Conservation (phyloP, 345 rosid species). For the Odontarrhena argentea region DNA sequence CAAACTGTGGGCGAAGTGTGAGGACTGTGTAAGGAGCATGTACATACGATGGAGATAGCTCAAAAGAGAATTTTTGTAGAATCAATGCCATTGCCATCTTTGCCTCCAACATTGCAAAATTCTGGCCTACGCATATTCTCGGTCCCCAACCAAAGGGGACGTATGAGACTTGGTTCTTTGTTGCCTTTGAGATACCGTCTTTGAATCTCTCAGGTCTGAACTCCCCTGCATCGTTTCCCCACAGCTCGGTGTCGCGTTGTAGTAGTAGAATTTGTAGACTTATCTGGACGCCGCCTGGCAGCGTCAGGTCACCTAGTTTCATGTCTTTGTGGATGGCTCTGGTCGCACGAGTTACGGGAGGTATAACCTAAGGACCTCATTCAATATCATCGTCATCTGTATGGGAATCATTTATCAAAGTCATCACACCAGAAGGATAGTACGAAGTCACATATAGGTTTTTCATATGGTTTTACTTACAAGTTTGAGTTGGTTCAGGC, state of each 20-base stretch:
- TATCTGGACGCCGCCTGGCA: conserved; percentile 40
- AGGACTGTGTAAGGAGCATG: conserved; percentile 44
- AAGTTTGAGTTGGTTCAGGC: conserved; percentile 22
- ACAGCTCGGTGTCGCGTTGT: conserved; percentile 40
- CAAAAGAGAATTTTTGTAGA: conserved; percentile 47
- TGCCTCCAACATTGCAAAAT: conserved; percentile 52
- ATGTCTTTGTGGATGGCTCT: conserved; percentile 35
- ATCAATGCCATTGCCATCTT: conserved; percentile 49
- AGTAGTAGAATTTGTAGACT: conserved; percentile 30
- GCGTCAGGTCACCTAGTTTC: conserved; percentile 42
- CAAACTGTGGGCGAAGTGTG: conserved; percentile 47
- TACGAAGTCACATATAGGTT: not conserved
- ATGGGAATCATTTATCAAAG: not conserved
- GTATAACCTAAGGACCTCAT: conserved; percentile 44
- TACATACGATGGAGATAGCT: conserved; percentile 48
- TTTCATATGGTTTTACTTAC: conserved; percentile 4
- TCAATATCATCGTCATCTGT: conserved; percentile 44
- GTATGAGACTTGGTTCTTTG: conserved; percentile 41
- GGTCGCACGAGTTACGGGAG: not conserved
- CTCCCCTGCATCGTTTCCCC: conserved; percentile 47
- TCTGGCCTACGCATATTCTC: conserved; percentile 53
- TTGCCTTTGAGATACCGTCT: conserved; percentile 50
- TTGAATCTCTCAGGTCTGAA: conserved; percentile 55
- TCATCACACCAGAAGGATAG: not conserved
- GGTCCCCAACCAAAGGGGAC: conserved; percentile 32